A percentile compares a stretch with the other conserved stretches of the same genome.
phyloP scores from a whole-genome alignment of 176 grass and related monocot species.

The Musa itinerans region DNA sequence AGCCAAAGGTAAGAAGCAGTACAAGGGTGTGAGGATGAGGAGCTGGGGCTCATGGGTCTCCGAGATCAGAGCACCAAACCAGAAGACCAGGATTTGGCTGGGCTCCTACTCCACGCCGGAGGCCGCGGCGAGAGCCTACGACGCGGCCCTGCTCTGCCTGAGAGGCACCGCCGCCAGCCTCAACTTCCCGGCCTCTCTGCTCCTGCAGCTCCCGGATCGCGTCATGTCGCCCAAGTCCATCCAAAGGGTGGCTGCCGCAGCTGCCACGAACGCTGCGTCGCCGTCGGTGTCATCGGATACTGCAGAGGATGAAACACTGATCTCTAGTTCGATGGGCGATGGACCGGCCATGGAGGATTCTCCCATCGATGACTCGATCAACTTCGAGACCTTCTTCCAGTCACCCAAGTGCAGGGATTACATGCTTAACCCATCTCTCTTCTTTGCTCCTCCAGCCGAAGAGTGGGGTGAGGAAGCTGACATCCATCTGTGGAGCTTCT shows the following conservation, averaged over 20 bases:
- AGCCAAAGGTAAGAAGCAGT: not conserved
- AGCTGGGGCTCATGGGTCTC: slow-evolving; percentile 19
- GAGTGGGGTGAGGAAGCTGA: slow-evolving; percentile 51
- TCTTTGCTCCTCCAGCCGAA: slow-evolving; percentile 34
- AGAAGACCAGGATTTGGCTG: slow-evolving; percentile 24
- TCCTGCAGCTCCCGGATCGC: slow-evolving; percentile 29
- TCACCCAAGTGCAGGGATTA: slow-evolving; percentile 81
- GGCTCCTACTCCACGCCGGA: slow-evolving; percentile 20
- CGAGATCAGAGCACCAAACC: slow-evolving; percentile 14
- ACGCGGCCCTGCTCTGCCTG: slow-evolving; percentile 19
- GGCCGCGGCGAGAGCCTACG: slow-evolving; percentile 16
- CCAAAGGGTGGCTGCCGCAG: slow-evolving; percentile 50
- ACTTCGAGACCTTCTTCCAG: slow-evolving; percentile 62
- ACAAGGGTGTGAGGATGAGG: slow-evolving; percentile 18
- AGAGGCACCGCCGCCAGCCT: slow-evolving; percentile 29
- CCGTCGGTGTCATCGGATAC: slow-evolving; percentile 11
- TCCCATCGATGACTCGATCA: slow-evolving; percentile 17
- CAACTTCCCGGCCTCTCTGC: slow-evolving; percentile 59
- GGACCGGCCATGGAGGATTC: slow-evolving; percentile 5
- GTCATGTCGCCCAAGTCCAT: slow-evolving; percentile 78
- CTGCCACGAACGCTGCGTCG: slow-evolving; percentile 20
- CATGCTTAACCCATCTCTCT: slow-evolving; percentile 53
- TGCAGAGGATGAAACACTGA: not conserved
- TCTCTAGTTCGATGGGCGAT: not conserved
- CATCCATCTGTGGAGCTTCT: slow-evolving; percentile 77